Percentiles rank a stretch among this genome's conserved stretches.
These are phyloP conservation scores for Gnomoniopsis sp. DNA, from an alignment of 2,329 filamentous ascomycete species.

Conservation along the genomic window DNA sequence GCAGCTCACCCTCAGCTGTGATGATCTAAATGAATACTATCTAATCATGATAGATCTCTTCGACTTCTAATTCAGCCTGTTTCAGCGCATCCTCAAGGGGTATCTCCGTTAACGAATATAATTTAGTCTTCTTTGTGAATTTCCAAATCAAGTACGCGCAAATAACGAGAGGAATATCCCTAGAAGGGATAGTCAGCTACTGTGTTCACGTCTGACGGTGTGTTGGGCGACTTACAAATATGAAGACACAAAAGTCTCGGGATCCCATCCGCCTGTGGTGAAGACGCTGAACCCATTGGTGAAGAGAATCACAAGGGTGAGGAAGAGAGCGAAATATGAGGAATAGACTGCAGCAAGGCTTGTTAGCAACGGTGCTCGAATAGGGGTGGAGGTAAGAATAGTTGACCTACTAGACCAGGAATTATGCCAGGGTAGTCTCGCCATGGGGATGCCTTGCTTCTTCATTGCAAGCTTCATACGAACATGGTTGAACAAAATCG, in stretches of 20 bases:
- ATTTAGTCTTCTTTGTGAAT: slow-evolving; percentile 57
- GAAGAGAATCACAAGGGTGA: slow-evolving; percentile 63
- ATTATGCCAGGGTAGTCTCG: slow-evolving; percentile 59
- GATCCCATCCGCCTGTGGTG: slow-evolving; percentile 55
- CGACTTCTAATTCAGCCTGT: slow-evolving; percentile 34
- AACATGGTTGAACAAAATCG: slow-evolving; percentile 58
- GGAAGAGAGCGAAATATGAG: slow-evolving; percentile 57
- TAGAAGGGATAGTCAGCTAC: slow-evolving; percentile 24
- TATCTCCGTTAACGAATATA: slow-evolving; percentile 48
- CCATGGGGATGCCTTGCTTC: slow-evolving; percentile 47
- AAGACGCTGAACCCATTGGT: slow-evolving; percentile 68
- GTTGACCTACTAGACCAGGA: slow-evolving; percentile 53
- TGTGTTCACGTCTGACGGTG: not conserved
- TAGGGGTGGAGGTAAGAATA: not conserved
- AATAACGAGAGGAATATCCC: slow-evolving; percentile 58
- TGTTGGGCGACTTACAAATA: slow-evolving; percentile 49
- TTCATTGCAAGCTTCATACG: slow-evolving; percentile 52
- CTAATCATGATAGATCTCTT: slow-evolving; percentile 19
- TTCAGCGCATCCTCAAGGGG: slow-evolving; percentile 50
- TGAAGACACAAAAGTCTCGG: slow-evolving; percentile 56
- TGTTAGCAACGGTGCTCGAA: not conserved
- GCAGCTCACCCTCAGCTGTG: not conserved
- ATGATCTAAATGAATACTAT: not conserved
- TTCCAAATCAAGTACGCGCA: slow-evolving; percentile 62
- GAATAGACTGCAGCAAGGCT: slow-evolving; percentile 44